These are phyloP conservation scores for Hypoxylon trugodes DNA, from an alignment of 495 filamentous ascomycete genomes.

Conservation along the genomic window DNA sequence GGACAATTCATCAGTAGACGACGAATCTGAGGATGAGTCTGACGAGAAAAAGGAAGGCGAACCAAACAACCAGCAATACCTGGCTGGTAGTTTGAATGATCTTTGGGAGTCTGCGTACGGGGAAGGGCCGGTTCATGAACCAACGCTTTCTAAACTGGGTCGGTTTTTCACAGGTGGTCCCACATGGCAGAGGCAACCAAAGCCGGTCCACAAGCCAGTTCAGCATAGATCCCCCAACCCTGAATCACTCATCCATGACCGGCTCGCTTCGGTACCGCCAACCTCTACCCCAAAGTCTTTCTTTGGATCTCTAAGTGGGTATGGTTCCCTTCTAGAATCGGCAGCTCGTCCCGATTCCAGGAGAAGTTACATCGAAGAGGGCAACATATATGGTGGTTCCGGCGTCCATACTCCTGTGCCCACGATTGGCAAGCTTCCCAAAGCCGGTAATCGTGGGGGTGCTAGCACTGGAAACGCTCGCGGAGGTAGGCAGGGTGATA, in stretches of 20 bases:
- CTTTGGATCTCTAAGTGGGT: conserved; percentile 29
- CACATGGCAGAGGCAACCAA: background rate
- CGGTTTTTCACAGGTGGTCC: background rate
- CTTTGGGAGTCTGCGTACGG: no score
- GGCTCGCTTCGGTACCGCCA: conserved; percentile 6
- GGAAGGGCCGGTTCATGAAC: no score
- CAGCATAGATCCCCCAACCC: conserved; percentile 26
- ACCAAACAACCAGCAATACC: no score
- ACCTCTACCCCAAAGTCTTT: conserved; percentile 13
- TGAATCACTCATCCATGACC: conserved; percentile 23
- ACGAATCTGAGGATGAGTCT: no score
- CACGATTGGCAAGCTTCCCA: background rate
- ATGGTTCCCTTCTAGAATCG: conserved; percentile 25
- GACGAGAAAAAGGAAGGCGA: no score
- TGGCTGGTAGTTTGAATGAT: no score
- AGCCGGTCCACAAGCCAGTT: conserved; percentile 13
- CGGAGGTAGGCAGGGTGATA: no score
- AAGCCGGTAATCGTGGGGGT: background rate
- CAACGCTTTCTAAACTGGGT: conserved; percentile 5
- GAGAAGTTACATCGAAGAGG: conserved; percentile 51
- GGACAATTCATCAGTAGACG: no score
- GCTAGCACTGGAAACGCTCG: no score
- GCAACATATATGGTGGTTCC: conserved; percentile 44
- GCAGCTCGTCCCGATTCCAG: conserved; percentile 24
- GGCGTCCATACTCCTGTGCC: conserved; percentile 38